A percentile compares a stretch with the other conserved stretches of the same genome.
These are phyloP conservation scores for Erythrobasidium hasegawianum DNA, from an alignment of 1,284 basidiomycete species.

Conservation along the genomic window DNA sequence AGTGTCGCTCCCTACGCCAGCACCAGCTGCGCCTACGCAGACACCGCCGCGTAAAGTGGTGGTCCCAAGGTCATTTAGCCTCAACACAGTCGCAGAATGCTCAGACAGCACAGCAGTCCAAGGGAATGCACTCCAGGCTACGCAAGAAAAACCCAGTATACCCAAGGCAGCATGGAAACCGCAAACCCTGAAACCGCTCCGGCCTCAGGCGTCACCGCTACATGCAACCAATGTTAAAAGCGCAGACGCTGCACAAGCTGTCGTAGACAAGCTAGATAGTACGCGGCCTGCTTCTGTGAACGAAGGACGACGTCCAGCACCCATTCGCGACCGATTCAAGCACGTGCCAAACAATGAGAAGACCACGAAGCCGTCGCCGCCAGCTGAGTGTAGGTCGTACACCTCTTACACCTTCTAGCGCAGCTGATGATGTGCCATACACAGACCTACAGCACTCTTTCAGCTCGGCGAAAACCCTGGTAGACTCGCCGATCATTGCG, in stretches of 20 bases:
- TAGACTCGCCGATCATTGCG: neutral
- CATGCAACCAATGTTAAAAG: neutral
- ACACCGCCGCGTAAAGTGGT: neutral
- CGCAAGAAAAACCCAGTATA: neutral
- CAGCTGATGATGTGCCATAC: neutral
- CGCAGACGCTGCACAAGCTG: neutral
- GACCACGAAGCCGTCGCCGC: neutral
- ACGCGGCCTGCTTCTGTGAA: neutral
- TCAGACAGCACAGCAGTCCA: neutral
- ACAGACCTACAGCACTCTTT: neutral
- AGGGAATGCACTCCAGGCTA: neutral
- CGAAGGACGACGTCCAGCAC: neutral
- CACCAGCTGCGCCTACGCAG: neutral
- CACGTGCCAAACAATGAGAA: neutral
- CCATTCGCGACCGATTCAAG: neutral
- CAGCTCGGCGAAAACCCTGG: neutral
- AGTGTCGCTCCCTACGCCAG: neutral
- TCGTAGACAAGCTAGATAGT: neutral
- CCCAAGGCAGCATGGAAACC: constrained; percentile 3
- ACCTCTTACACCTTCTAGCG: too few species aligned
- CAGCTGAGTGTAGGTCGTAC: neutral
- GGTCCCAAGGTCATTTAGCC: constrained; percentile 2
- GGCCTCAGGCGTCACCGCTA: neutral
- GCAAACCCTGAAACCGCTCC: neutral
- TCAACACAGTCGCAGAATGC: neutral